phyloP scores from a whole-genome alignment of 805 yeast species.

The Lipomyces spencermartinsiae region DNA sequence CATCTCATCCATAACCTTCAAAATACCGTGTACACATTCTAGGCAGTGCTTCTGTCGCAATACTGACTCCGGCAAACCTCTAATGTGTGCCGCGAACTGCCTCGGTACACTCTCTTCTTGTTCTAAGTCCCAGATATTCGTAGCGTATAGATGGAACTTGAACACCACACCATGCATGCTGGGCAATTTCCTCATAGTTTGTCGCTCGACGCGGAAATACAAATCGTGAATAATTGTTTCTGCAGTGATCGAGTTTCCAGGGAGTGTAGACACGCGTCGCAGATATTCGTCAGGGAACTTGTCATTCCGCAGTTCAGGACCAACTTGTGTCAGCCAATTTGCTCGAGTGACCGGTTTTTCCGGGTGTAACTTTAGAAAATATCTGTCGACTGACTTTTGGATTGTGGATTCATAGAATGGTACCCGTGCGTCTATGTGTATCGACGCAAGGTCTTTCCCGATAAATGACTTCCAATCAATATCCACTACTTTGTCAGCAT shows the following conservation, averaged over 20 bases:
- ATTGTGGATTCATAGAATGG: too few species aligned
- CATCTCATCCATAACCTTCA: neutral
- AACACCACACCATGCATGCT: neutral
- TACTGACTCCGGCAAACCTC: neutral
- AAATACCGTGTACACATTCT: neutral
- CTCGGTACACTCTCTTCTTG: neutral
- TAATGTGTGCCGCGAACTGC: neutral
- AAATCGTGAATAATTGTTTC: neutral
- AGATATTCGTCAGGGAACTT: neutral
- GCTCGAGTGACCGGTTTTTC: neutral
- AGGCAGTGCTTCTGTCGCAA: neutral
- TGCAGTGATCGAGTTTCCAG: neutral
- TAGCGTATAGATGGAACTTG: neutral
- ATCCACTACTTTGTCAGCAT: too few species aligned
- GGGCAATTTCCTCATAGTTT: neutral
- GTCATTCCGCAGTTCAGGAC: neutral
- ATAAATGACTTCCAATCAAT: too few species aligned
- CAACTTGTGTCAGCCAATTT: neutral
- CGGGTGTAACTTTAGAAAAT: too few species aligned
- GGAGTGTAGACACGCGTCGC: neutral
- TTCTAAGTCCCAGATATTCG: neutral
- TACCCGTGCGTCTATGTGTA: too few species aligned
- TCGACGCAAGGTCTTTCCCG: too few species aligned
- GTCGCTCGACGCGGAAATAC: neutral
- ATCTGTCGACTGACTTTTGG: too few species aligned